Percentiles rank a stretch among this genome's conserved stretches.
phyloP scores from a whole-genome alignment of 768 basidiomycete species.

The Lentinula aciculospora region DNA sequence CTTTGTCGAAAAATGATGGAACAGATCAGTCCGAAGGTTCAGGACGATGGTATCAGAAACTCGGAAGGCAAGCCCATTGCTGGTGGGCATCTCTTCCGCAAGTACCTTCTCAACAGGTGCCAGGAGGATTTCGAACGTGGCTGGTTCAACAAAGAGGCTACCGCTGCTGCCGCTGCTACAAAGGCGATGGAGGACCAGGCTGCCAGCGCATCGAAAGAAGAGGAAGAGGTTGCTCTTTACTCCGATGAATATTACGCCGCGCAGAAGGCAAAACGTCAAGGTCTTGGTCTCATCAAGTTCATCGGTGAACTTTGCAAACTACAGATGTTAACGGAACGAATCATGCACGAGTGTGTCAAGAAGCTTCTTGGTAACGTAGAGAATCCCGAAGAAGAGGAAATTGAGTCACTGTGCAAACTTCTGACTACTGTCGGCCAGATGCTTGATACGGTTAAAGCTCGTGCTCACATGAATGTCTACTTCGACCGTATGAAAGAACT shows the following conservation, averaged over 20 bases:
- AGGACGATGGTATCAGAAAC: conserved; percentile 82
- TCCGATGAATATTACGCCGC: conserved; percentile 96
- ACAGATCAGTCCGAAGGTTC: conserved; percentile 80
- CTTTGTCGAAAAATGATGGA: conserved; percentile 96
- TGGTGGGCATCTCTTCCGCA: conserved; percentile 93
- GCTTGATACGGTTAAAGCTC: conserved; percentile 78
- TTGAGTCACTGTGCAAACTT: conserved; percentile 93
- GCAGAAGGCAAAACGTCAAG: conserved; percentile 95
- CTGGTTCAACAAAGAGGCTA: conserved; percentile 85
- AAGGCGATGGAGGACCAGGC: conserved; percentile 85
- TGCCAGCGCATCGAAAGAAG: conserved; percentile 53
- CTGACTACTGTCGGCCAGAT: conserved; percentile 81
- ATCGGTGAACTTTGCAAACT: conserved; percentile 98
- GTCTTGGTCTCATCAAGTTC: conserved; percentile 95
- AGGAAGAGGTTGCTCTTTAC: conserved; percentile 72
- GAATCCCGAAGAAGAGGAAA: conserved; percentile 96
- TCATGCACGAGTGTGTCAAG: conserved; percentile 99
- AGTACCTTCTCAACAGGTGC: conserved; percentile 94
- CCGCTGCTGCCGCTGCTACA: conserved; percentile 78
- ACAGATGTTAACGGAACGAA: conserved; percentile 96
- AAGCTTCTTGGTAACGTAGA: conserved; percentile 90
- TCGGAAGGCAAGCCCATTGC: conserved; percentile 82
- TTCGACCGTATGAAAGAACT: conserved; percentile 88
- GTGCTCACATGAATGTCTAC: conserved; percentile 87
- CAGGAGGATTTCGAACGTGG: conserved; percentile 98